phyloP scores from a whole-genome alignment of 208 protist genomes.

The Porcisia hertigi region DNA sequence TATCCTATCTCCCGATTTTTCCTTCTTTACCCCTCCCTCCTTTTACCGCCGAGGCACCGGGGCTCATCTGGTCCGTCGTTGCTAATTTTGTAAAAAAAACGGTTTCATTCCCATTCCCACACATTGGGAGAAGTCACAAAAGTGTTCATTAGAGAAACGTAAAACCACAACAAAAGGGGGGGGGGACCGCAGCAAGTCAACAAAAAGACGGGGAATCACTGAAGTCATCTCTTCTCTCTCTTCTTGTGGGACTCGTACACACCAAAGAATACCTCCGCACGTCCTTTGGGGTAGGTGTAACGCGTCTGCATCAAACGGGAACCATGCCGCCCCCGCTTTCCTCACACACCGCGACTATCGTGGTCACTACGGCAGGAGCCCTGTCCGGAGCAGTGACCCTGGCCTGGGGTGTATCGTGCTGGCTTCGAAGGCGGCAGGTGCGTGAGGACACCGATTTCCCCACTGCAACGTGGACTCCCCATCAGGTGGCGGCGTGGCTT shows the following conservation, averaged over 20 bases:
- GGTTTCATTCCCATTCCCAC: neutral
- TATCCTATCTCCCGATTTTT: neutral
- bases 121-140: neutral
- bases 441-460: neutral
- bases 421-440: neutral
- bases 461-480: slow-evolving; percentile 13
- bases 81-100: neutral
- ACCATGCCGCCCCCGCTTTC: slow-evolving; percentile 5
- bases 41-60: neutral
- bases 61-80: neutral
- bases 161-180: neutral
- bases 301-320: neutral
- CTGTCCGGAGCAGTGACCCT: slow-evolving; percentile 12
- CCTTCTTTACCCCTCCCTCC: neutral
- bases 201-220: neutral
- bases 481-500: slow-evolving; percentile 60
- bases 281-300: no score
- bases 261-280: no score
- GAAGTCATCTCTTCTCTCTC: neutral
- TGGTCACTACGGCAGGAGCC: slow-evolving; percentile 9
- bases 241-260: no score
- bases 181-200: neutral
- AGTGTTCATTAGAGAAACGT: neutral
- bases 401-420: slow-evolving; percentile 13
- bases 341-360: slow-evolving; percentile 2